phyloP scores from a whole-genome alignment of 257 asterid species.

The Salvia hispanica region DNA sequence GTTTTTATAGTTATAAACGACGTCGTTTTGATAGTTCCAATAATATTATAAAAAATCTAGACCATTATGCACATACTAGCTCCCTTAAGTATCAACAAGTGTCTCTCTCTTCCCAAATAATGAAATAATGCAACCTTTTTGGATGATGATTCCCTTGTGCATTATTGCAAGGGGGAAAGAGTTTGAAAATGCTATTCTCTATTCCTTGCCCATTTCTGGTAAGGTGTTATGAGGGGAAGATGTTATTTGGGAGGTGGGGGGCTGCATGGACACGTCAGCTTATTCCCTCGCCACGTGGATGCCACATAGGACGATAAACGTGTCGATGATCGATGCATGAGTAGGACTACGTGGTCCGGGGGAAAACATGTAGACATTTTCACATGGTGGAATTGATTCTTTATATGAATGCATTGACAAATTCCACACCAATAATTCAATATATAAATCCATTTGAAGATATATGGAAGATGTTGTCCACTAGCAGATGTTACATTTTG shows the following conservation, averaged over 20 bases:
- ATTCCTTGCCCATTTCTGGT: slow-evolving; percentile 59
- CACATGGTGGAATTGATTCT: slow-evolving; percentile 47
- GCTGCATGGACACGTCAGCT: neutral
- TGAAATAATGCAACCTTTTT: slow-evolving; percentile 34
- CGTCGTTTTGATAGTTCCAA: no score
- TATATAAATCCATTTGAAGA: slow-evolving; percentile 31
- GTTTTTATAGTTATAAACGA: no score
- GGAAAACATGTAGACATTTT: slow-evolving; percentile 5
- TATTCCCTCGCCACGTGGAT: slow-evolving; percentile 1
- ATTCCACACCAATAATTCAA: slow-evolving; percentile 53
- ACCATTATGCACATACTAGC: no score
- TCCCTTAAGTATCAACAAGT: no score
- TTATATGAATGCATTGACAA: slow-evolving; percentile 35
- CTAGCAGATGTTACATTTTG: neutral
- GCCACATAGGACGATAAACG: neutral
- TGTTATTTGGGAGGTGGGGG: slow-evolving; percentile 30
- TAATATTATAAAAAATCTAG: no score
- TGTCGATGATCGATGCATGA: neutral
- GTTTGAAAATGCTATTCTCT: slow-evolving; percentile 38
- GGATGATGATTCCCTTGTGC: slow-evolving; percentile 44
- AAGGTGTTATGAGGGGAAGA: slow-evolving; percentile 54
- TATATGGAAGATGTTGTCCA: slow-evolving; percentile 8
- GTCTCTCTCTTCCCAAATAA: neutral
- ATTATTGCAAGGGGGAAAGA: slow-evolving; percentile 18
- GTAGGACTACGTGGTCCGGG: slow-evolving; percentile 28